A percentile compares a stretch with the other conserved stretches of the same genome.
Evolutionary conservation across 108 stramenopile genomes (phyloP).

Genomic region (Stephanodiscus minutulus): DNA sequence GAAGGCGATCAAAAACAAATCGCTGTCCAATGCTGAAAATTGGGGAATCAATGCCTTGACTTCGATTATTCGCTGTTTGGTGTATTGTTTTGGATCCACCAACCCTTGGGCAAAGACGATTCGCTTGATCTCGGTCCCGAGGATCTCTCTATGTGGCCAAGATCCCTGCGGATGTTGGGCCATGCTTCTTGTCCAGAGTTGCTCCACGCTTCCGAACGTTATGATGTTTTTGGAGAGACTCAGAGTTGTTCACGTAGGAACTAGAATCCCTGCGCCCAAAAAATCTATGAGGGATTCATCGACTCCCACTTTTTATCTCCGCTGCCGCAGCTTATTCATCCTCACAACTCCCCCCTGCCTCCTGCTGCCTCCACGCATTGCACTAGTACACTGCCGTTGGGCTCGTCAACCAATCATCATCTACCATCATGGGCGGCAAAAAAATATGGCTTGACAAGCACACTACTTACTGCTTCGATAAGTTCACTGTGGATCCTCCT

Average conservation of each 20-base stretch:
- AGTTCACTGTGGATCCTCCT: conserved; percentile 1
- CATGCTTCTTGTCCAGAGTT: background rate
- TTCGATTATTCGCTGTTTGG: background rate
- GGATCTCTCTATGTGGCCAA: conserved; percentile 2
- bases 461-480: background rate
- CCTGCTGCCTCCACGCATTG: background rate
- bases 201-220: background rate
- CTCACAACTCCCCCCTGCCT: background rate
- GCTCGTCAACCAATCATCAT: background rate
- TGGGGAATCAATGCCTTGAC: background rate
- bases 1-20: background rate
- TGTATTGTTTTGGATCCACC: conserved; percentile 1
- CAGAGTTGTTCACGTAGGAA: background rate
- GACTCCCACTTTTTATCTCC: background rate
- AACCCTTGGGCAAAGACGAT: background rate
- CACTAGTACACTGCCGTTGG: background rate
- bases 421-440: conserved; percentile 2
- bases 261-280: too few species aligned
- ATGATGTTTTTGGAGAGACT: background rate
- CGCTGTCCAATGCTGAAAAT: too few species aligned
- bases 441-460: background rate
- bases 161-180: background rate
- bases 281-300: background rate
- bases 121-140: background rate
- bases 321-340: background rate